phyloP scores from a whole-genome alignment of 2,329 filamentous ascomycete genomes.

The Ophiostoma angusticollis region DNA sequence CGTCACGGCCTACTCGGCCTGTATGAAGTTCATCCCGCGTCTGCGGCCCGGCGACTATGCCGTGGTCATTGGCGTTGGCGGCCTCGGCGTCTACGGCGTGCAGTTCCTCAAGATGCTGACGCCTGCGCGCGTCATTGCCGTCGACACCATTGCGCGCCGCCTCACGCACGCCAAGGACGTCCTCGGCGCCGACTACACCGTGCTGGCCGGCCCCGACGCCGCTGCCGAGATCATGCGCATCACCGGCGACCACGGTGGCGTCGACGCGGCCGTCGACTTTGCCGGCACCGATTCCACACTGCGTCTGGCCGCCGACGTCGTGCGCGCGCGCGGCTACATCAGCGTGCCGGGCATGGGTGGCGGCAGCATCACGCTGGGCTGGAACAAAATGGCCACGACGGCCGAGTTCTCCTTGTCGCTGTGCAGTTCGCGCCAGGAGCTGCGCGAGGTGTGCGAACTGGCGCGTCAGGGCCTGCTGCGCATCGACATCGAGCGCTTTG shows the following conservation, averaged over 20 bases:
- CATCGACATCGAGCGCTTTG: slow-evolving; percentile 3
- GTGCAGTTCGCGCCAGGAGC: slow-evolving; percentile 1
- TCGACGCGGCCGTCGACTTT: slow-evolving; percentile 1
- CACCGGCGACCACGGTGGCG: neutral
- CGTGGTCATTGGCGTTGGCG: slow-evolving; percentile 1
- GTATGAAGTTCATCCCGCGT: slow-evolving; percentile 4
- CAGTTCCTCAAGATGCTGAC: slow-evolving; percentile 5
- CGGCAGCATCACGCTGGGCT: slow-evolving; percentile 4
- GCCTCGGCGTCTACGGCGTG: slow-evolving; percentile 3
- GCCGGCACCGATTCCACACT: neutral
- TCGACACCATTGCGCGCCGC: neutral
- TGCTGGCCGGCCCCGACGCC: neutral
- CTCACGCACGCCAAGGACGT: neutral
- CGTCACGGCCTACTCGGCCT: slow-evolving; percentile 5
- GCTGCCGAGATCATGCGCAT: neutral
- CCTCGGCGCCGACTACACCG: slow-evolving; percentile 2
- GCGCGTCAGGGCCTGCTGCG: slow-evolving; percentile 2
- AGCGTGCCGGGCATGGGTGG: slow-evolving; percentile 2
- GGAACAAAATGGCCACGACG: slow-evolving; percentile 4
- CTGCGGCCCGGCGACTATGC: slow-evolving; percentile 2
- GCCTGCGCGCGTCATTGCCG: slow-evolving; percentile 4
- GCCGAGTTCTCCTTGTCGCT: slow-evolving; percentile 2
- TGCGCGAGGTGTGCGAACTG: slow-evolving; percentile 5
- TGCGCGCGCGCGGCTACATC: slow-evolving; percentile 1
- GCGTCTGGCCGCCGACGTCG: slow-evolving; percentile 2